Base-by-base conservation (phyloP, 75 land plant species). In the Adiantum capillusveneris region DNA sequence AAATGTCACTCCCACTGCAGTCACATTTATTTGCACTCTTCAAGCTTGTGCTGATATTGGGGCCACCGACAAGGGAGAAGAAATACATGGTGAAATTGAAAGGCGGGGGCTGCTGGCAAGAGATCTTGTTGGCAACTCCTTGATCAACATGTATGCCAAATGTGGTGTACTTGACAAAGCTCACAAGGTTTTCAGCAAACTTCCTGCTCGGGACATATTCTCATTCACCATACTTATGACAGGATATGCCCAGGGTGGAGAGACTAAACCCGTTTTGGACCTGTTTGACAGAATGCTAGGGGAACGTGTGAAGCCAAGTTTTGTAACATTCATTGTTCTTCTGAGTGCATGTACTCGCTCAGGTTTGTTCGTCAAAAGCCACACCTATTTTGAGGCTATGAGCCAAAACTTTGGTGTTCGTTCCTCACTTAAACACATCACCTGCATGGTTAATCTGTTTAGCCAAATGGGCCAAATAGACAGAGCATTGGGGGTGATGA, bases 61-160 rank as follows among this genome's bases (percentile, higher is more conserved):
- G 2, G 57, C 18, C 14, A 14, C 6, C 2, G 50, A n/a, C 22
- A 46, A 46, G 50, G 50, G 50, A n/a, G 22, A 46, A 46, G 50
- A 46, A 17, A 46, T 46, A 6, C 50, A 46, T 21, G 50, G 22
- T 46, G 13, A 46, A 14, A 46, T 46, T 18, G 50, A 46, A 21
- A 46, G 50, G 17, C 50, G 50, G 50, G 50, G 50, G 50, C 22
- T n/a, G 6, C 48, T 70, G 19, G 31, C 44, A 27, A 17, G 26
- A 1, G 78, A 76, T 28, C 67, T 57, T 0, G 18, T 66, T 59
- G 37, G 65, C 0, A 84, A 74, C 49, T 57, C 81, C 24, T 71
- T 68, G 48, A 68, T 84, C 44, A 66, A 72, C 55, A 84, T 84
- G 87, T 84, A 84, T 71, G 68, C 84, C 0, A 80, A 68, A 36